phyloP scores from a whole-genome alignment of 2,329 filamentous ascomycete genomes.

The Domatiomyces globalis region DNA sequence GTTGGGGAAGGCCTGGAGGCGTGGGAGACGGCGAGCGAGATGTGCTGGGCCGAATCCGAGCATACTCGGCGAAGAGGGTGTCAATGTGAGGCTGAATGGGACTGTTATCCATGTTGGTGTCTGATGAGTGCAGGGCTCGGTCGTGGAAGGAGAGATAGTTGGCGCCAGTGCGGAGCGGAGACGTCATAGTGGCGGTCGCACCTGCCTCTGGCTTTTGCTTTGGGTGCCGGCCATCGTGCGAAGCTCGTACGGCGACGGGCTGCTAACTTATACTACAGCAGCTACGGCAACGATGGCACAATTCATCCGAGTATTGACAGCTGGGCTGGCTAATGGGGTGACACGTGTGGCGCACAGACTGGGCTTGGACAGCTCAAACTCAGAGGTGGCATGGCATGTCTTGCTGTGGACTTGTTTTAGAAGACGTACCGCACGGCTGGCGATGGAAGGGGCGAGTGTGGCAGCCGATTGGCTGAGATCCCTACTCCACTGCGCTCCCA shows the following conservation, averaged over 20 bases:
- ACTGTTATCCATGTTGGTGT: slow-evolving; percentile 7
- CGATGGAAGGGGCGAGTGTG: too few species aligned
- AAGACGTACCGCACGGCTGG: background rate
- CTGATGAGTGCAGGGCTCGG: background rate
- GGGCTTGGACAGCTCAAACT: background rate
- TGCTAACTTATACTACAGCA: background rate
- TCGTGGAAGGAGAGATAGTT: background rate
- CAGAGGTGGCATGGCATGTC: too few species aligned
- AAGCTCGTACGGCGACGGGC: background rate
- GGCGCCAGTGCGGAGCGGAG: background rate
- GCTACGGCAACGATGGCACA: background rate
- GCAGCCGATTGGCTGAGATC: too few species aligned
- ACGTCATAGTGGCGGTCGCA: background rate
- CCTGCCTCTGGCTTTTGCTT: background rate
- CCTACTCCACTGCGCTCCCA: too few species aligned
- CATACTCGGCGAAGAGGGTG: slow-evolving; percentile 16
- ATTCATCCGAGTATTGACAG: background rate
- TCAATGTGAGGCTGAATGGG: slow-evolving; percentile 14
- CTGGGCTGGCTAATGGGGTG: background rate
- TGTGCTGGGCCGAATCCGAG: slow-evolving; percentile 11
- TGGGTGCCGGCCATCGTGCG: background rate
- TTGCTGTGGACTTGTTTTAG: background rate
- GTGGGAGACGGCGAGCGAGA: slow-evolving; percentile 11
- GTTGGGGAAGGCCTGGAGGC: slow-evolving; percentile 5
- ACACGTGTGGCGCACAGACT: background rate